Conservation (phyloP, 2,329 filamentous ascomycete species). For the Ciborinia camelliae region DNA sequence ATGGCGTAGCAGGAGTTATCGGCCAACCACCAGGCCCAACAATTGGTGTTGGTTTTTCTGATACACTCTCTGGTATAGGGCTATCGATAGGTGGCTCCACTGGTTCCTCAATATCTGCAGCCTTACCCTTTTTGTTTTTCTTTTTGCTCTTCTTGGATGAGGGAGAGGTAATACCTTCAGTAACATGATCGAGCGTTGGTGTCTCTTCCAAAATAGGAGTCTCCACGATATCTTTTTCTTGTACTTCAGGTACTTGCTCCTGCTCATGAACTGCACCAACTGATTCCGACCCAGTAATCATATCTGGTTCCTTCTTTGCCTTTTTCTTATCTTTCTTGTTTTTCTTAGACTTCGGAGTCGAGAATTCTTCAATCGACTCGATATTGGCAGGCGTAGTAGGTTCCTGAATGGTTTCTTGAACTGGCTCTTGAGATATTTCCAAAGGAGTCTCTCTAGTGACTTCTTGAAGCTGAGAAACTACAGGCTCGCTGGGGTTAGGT, state of each 20-base stretch:
- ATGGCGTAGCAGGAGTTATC: constrained; percentile 27
- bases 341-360: constrained; percentile 24
- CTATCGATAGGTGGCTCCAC: constrained; percentile 15
- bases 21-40: constrained; percentile 23
- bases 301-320: constrained; percentile 20
- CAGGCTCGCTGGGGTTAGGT: not conserved
- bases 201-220: not conserved
- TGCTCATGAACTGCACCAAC: not conserved
- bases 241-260: not conserved
- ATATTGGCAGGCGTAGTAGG: constrained; percentile 2
- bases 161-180: not conserved
- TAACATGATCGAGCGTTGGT: not conserved
- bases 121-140: not conserved
- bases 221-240: not conserved
- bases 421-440: not conserved
- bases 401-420: constrained; percentile 15
- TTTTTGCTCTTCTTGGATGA: not conserved
- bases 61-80: constrained; percentile 17
- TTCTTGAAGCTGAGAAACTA: not conserved
- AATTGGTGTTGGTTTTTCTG: constrained; percentile 26
- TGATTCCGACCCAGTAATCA: not conserved
- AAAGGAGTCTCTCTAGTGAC: not conserved
- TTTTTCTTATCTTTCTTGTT: constrained; percentile 29
- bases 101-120: not conserved
- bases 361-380: constrained; percentile 7